phyloP scores from a whole-genome alignment of 768 basidiomycete genomes.

The Tylopilus rubrobrunneus region DNA sequence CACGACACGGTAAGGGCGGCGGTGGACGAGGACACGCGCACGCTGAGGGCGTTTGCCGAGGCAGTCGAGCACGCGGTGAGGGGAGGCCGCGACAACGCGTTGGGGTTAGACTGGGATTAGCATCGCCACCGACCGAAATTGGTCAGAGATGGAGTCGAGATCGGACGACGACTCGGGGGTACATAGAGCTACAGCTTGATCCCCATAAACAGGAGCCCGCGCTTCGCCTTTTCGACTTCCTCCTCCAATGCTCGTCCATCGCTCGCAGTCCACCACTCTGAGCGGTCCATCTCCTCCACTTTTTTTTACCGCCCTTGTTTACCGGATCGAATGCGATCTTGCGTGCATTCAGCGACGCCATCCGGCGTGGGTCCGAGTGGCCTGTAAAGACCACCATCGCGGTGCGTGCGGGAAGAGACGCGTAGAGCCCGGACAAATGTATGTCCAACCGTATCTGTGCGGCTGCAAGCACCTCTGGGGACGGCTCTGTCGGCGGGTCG shows the following conservation, averaged over 20 bases:
- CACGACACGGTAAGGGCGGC: slow-evolving; percentile 9
- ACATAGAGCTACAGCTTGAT: slow-evolving; percentile 35
- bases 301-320: slow-evolving; percentile 50
- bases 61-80: slow-evolving; percentile 66
- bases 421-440: slow-evolving; percentile 60
- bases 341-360: slow-evolving; percentile 68
- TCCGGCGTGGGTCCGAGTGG: slow-evolving; percentile 80
- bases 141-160: too few species aligned
- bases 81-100: slow-evolving; percentile 42
- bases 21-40: slow-evolving; percentile 48
- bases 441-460: slow-evolving; percentile 53
- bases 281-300: slow-evolving; percentile 51
- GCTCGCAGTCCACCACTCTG: slow-evolving; percentile 67
- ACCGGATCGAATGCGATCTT: slow-evolving; percentile 71
- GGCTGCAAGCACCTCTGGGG: slow-evolving; percentile 32
- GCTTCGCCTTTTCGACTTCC: slow-evolving; percentile 72
- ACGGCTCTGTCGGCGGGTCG: slow-evolving; percentile 28
- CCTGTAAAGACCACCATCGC: slow-evolving; percentile 86
- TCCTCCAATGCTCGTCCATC: slow-evolving; percentile 80
- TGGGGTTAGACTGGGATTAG: slow-evolving; percentile 66
- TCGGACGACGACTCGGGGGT: neutral
- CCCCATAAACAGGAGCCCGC: slow-evolving; percentile 80
- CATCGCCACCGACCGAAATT: neutral
- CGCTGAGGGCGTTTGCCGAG: slow-evolving; percentile 58
- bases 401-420: slow-evolving; percentile 69